Evolutionary conservation across 306 rosid species (phyloP), one percentile per base, ranked within the genome.

Genomic region (Arachis hypogaea): DNA sequence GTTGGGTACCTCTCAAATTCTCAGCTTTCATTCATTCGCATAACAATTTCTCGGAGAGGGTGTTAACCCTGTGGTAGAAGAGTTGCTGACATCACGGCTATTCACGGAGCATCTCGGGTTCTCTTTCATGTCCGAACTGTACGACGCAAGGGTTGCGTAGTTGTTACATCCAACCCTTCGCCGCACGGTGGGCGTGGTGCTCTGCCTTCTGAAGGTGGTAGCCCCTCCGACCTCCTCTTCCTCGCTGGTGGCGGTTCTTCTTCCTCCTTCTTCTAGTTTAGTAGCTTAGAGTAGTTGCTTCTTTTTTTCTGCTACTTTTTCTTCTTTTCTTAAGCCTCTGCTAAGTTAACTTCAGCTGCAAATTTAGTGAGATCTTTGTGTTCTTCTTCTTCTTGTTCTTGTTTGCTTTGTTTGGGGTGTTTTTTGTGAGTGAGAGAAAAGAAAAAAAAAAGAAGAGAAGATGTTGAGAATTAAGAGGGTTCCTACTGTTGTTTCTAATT

Each of bases 151-250:
- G 97, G 88, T 85, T 87, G 87, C 67, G 73, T 89, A 69, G 82
- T 74, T 68, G 80, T 28, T 28, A 71, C 38, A 33, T 33, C 81
- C 86, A 94, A 88, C 88, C 99, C 97, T 87, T 87, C 99, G 90
- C 97, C 95, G 89, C 99, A 94, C 97, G 99, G 97, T 75, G 97
- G 99, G 74, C 99, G 97, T 82, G 99, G 99, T 65, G 99, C 99
- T 76, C 63, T 92, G 91, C 99, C 99, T 46, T 94, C 99, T 11
- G 99, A 94, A 87, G 99, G 99, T 81, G 99, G 99, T 69, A 89
- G 89, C 69, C 99, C 99, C 70, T 94, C 97, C 42, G 99, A 94
- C 83, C 96, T 94, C 52, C 97, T 94, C 85, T 94, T 94, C 80
- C 97, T 94, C 0, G 99, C 99, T 1, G 97, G 99, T 18, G 99